Conservation (phyloP, 2,329 filamentous ascomycete genomes). For the Clarireedia monteithiana region DNA sequence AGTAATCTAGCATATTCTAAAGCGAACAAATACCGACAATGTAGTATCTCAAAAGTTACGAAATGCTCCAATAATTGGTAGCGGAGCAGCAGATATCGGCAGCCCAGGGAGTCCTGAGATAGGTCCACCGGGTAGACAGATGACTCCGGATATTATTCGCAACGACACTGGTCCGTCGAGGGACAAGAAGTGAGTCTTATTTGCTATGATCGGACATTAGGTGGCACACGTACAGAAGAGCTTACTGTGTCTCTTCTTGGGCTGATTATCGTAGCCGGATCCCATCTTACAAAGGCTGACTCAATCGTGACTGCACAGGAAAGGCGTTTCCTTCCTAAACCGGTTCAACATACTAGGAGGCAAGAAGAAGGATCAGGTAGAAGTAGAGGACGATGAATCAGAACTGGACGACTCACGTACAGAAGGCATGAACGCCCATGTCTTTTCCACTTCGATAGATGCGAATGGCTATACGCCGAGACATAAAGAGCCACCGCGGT, state of each 20-base stretch:
- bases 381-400: conserved; percentile 54
- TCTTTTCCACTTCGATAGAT: conserved; percentile 70
- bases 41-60: conserved; percentile 45
- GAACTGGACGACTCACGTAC: conserved; percentile 61
- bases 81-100: conserved; percentile 28
- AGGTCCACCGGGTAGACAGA: conserved; percentile 30
- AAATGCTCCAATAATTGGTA: conserved; percentile 44
- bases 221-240: neutral
- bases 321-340: conserved; percentile 84
- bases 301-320: conserved; percentile 43
- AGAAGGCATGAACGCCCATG: conserved; percentile 74
- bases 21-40: conserved; percentile 57
- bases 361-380: conserved; percentile 59
- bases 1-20: conserved; percentile 44
- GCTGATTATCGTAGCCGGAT: neutral
- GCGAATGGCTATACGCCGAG: conserved; percentile 69
- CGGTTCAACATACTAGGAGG: conserved; percentile 65
- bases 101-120: conserved; percentile 21
- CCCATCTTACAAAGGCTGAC: conserved; percentile 3
- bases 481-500: conserved; percentile 81
- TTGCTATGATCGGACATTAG: conserved; percentile 8
- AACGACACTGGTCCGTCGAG: conserved; percentile 32
- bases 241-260: conserved; percentile 10
- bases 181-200: conserved; percentile 56
- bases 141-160: conserved; percentile 23